phyloP scores from a whole-genome alignment of 2,329 filamentous ascomycete genomes.

The Orbilia blumenaviensis region DNA sequence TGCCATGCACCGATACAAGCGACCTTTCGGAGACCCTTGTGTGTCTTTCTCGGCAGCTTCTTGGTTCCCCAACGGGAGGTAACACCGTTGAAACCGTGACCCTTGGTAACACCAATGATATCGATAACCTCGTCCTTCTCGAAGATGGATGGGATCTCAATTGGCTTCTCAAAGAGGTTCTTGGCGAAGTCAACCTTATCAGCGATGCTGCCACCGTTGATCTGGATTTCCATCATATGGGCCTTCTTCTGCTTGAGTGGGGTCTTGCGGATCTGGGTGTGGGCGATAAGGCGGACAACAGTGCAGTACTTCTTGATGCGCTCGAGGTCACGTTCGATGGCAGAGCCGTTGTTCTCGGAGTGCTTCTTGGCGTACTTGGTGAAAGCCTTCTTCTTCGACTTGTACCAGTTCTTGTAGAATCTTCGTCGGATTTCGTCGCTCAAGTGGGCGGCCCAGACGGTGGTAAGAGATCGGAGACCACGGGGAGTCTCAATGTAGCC shows the following conservation, averaged over 20 bases:
- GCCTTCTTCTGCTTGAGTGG: slow-evolving; percentile 99
- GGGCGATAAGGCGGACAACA: slow-evolving; percentile 97
- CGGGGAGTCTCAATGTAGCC: slow-evolving; percentile 99
- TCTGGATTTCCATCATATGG: slow-evolving; percentile 99
- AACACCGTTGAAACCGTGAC: slow-evolving; percentile 98
- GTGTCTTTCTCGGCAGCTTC: slow-evolving; percentile 99
- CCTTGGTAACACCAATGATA: slow-evolving; percentile 99
- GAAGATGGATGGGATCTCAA: slow-evolving; percentile 91
- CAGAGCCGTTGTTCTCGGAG: slow-evolving; percentile 88
- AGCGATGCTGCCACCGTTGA: slow-evolving; percentile 95
- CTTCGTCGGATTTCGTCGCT: slow-evolving; percentile 98
- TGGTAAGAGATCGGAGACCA: slow-evolving; percentile 98
- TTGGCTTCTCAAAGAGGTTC: slow-evolving; percentile 98
- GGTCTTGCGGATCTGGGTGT: slow-evolving; percentile 99
- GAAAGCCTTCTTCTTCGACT: slow-evolving; percentile 99
- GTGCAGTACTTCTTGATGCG: slow-evolving; percentile 99
- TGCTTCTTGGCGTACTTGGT: slow-evolving; percentile 99
- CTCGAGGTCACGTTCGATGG: slow-evolving; percentile 96
- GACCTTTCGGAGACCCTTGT: slow-evolving; percentile 99
- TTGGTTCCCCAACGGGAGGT: slow-evolving; percentile 99
- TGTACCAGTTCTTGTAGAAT: slow-evolving; percentile 99
- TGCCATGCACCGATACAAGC: slow-evolving; percentile 99
- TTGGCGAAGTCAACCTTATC: slow-evolving; percentile 98
- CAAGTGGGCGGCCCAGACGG: slow-evolving; percentile 99
- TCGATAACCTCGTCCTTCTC: slow-evolving; percentile 99